Base-by-base conservation (phyloP, 2,329 filamentous ascomycete genomes). In the Xylariaceae sp. region DNA sequence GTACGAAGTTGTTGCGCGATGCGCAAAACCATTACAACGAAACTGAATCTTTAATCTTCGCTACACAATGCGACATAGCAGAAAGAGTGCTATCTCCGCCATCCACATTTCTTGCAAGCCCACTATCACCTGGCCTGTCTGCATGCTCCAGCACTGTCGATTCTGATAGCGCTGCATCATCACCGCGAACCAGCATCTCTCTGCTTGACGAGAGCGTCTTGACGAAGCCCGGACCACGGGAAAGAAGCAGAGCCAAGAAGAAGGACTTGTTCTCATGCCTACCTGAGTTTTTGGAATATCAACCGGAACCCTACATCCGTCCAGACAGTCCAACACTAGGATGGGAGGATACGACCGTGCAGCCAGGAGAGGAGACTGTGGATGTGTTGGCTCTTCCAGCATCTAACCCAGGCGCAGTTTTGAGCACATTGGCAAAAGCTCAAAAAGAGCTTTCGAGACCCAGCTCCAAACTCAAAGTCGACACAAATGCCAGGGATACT, bases 241-340 rank as follows among this genome's bases (percentile, higher is more conserved):
- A 36, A 11, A 45, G 35, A n/a, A 42, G 48, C 33, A 64, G 59
- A 40, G 55, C 60, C 11, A 66, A 64, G 51, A 74, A 75, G 60
- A 74, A 73, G 60, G 72, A 75, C 0, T 74, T 71, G 1, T 75
- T 75, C 53, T 73, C 69, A 12, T 58, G 59, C 45, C 43, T 66
- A 18, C 62, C 64, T 1, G 59, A 66, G 31, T 51, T 64, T 31
- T 59, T 63, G 41, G 64, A 66, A 22, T 62, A 63, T 18, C 66
- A 67, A 14, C 69, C 59, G 3, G 65, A 78, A 57, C 75, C 77
- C 17, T 66, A 74, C 31, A 71, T 81, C 52, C 77, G 80, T 9
- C 80, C 80, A 0, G 80, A 83, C 57, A 83, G 80, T 3, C 80
- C 80, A 1, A 83, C 80, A 0, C 73, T 83, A 6, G 80, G 80